Percentiles rank a stretch among this genome's conserved stretches.
Conservation (phyloP, 306 rosid species). For the Albizia julibrissin region DNA sequence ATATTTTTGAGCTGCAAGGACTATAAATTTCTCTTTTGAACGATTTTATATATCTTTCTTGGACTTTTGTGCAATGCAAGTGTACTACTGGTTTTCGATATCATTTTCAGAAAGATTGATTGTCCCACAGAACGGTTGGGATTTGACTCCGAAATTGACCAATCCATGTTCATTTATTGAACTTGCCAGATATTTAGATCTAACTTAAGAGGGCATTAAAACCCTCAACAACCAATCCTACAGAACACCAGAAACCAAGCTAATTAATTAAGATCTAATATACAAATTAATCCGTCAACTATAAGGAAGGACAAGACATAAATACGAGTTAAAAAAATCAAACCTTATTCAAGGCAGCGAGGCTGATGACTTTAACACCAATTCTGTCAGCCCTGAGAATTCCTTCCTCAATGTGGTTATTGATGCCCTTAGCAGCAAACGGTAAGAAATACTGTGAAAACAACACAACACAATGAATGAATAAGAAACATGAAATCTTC, state of each 20-base stretch:
- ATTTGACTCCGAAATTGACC: background rate
- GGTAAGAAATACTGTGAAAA: slow-evolving; percentile 78
- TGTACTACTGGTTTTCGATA: background rate
- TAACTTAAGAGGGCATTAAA: background rate
- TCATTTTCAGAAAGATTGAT: background rate
- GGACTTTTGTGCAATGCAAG: background rate
- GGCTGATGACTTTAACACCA: slow-evolving; percentile 86
- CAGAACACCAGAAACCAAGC: slow-evolving; percentile 6
- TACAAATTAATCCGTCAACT: too few relatives aligned
- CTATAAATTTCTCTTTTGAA: background rate
- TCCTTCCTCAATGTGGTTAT: slow-evolving; percentile 77
- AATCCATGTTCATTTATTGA: slow-evolving; percentile 3
- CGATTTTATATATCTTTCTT: background rate
- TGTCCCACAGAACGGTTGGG: background rate
- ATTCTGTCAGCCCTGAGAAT: slow-evolving; percentile 78
- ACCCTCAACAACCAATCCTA: slow-evolving; percentile 42
- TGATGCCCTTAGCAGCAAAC: slow-evolving; percentile 76
- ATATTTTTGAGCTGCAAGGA: background rate
- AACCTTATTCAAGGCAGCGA: slow-evolving; percentile 93
- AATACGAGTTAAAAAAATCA: slow-evolving; percentile 14
- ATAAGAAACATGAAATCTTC: background rate
- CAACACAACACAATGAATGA: background rate
- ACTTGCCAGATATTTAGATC: slow-evolving; percentile 5
- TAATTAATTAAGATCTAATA: slow-evolving; percentile 6
- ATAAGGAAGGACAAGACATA: background rate